Evolutionary conservation across 139 green algal genomes (phyloP).

Genomic region (Coccomyxa sp.): DNA sequence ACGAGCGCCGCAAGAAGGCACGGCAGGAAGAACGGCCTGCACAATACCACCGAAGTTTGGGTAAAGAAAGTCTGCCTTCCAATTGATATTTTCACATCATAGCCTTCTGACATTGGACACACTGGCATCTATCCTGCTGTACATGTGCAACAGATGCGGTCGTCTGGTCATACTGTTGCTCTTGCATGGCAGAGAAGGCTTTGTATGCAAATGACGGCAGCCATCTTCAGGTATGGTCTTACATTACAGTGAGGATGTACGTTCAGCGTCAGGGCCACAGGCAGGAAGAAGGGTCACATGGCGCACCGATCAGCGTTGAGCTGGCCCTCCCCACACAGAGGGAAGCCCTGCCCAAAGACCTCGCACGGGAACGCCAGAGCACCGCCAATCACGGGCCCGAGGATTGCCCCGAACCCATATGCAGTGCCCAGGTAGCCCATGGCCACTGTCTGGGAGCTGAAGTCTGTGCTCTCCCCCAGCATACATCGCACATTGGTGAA

Average conservation of each 20-base stretch:
- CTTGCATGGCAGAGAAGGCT: too few species aligned
- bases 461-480: background rate
- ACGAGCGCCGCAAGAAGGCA: background rate
- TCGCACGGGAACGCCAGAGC: background rate
- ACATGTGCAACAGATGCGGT: too few species aligned
- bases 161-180: too few species aligned
- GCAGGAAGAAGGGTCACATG: too few species aligned
- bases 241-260: too few species aligned
- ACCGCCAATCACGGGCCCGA: background rate
- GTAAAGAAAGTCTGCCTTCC: too few species aligned
- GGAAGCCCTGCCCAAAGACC: background rate
- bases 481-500: background rate
- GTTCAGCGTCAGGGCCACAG: too few species aligned
- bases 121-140: too few species aligned
- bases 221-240: too few species aligned
- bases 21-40: background rate
- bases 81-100: too few species aligned
- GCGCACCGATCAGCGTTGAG: background rate
- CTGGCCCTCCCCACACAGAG: background rate
- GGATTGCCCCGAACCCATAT: background rate
- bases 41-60: background rate
- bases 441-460: background rate
- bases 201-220: too few species aligned
- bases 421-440: background rate
- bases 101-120: too few species aligned